phyloP scores from a whole-genome alignment of 768 basidiomycete genomes.

The Leccinellum luteum region DNA sequence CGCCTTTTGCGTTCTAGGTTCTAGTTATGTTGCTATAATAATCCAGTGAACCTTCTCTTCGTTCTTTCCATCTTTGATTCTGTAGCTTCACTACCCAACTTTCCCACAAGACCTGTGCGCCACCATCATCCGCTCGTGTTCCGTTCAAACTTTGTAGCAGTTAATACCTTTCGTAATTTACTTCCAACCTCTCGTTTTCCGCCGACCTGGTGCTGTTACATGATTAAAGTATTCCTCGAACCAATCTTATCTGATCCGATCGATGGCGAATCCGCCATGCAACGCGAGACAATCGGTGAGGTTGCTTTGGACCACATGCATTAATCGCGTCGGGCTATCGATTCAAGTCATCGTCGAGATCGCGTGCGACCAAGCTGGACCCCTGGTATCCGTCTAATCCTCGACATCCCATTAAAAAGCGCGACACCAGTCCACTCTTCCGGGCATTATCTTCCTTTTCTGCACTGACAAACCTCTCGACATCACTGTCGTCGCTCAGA shows the following conservation, averaged over 20 bases:
- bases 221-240: background rate
- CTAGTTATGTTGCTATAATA: constrained; percentile 8
- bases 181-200: background rate
- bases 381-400: background rate
- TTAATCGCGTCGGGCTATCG: background rate
- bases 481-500: background rate
- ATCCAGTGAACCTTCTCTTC: background rate
- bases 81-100: background rate
- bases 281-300: background rate
- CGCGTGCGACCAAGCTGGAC: background rate
- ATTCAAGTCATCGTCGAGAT: background rate
- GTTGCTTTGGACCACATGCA: background rate
- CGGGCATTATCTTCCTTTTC: constrained; percentile 7
- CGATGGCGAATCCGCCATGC: constrained; percentile 1
- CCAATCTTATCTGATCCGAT: constrained; percentile 13
- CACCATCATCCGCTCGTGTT: constrained; percentile 1
- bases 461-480: background rate
- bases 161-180: constrained; percentile 5
- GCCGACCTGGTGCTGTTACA: background rate
- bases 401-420: background rate
- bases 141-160: constrained; percentile 1
- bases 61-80: constrained; percentile 4
- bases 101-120: constrained; percentile 10
- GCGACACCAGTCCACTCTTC: background rate
- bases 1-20: background rate